These are phyloP conservation scores for Podila minutissima DNA, from an alignment of 192 early-diverging fungal genomes.

Conservation along the genomic window DNA sequence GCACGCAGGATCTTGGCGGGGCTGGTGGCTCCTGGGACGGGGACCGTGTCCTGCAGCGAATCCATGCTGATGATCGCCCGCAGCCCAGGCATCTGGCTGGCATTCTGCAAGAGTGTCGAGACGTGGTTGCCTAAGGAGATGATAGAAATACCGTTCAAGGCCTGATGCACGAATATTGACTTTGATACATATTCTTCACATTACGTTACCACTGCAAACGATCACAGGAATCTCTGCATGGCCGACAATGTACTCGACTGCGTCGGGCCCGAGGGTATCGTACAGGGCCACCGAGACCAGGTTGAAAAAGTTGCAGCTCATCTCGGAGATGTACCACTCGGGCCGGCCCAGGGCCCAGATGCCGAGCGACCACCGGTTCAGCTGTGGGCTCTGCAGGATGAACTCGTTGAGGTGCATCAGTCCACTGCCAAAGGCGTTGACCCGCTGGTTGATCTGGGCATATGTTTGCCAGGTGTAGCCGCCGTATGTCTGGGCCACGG, in stretches of 20 bases:
- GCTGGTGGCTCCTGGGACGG: slow-evolving; percentile 36
- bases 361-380: slow-evolving; percentile 63
- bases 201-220: slow-evolving; percentile 55
- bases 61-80: slow-evolving; percentile 80
- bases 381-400: slow-evolving; percentile 38
- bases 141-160: background rate
- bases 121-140: slow-evolving; percentile 43
- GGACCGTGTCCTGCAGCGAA: slow-evolving; percentile 55
- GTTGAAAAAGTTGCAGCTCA: slow-evolving; percentile 65
- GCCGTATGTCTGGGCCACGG: slow-evolving; percentile 67
- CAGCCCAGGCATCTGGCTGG: slow-evolving; percentile 66
- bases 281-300: slow-evolving; percentile 82
- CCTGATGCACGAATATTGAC: too few species aligned
- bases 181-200: background rate
- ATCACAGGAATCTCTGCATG: slow-evolving; percentile 83
- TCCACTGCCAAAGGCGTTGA: slow-evolving; percentile 75
- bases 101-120: slow-evolving; percentile 58
- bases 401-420: slow-evolving; percentile 69
- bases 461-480: slow-evolving; percentile 81
- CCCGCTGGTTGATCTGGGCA: slow-evolving; percentile 65
- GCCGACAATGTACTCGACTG: slow-evolving; percentile 86
- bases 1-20: slow-evolving; percentile 50
- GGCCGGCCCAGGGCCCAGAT: slow-evolving; percentile 75
- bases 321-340: slow-evolving; percentile 64
- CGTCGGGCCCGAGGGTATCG: slow-evolving; percentile 88